Conservation (phyloP, 2,329 filamentous ascomycete species). For the Trichoderma sp. region DNA sequence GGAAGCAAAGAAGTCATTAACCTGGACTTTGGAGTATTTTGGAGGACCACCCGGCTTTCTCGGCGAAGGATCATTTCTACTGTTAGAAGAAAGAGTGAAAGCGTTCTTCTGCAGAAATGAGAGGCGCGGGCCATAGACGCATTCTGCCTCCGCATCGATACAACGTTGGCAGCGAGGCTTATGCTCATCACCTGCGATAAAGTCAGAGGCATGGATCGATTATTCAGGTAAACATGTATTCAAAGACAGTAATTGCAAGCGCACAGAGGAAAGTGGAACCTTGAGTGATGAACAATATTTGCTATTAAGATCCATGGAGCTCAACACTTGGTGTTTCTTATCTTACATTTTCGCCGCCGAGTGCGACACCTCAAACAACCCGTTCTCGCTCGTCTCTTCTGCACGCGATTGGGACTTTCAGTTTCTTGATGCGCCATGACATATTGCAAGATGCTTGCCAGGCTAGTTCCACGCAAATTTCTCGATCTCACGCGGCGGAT, state of each 20-base stretch:
- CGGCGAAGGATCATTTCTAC: not conserved
- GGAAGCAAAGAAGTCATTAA: not conserved
- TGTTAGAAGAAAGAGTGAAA: not conserved
- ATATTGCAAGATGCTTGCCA: not conserved
- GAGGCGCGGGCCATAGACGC: not conserved
- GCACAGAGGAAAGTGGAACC: not conserved
- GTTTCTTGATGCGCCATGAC: not conserved
- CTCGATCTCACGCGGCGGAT: not conserved
- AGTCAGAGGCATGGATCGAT: not conserved
- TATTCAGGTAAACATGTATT: not conserved
- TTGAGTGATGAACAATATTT: not conserved
- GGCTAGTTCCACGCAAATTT: not conserved
- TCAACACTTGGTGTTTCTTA: not conserved
- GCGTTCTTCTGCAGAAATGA: conserved; percentile 4
- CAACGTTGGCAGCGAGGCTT: conserved; percentile 6
- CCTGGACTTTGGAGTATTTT: not conserved
- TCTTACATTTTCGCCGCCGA: conserved; percentile 14
- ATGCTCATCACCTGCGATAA: not conserved
- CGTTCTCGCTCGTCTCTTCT: not conserved
- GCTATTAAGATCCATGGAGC: not conserved
- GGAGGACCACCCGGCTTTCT: not conserved
- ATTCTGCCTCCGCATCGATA: not conserved
- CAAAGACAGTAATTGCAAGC: not conserved
- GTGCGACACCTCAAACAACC: conserved; percentile 4
- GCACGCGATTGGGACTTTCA: not conserved